phyloP scores from a whole-genome alignment of 129 eudicot species.

The Apium graveolens region DNA sequence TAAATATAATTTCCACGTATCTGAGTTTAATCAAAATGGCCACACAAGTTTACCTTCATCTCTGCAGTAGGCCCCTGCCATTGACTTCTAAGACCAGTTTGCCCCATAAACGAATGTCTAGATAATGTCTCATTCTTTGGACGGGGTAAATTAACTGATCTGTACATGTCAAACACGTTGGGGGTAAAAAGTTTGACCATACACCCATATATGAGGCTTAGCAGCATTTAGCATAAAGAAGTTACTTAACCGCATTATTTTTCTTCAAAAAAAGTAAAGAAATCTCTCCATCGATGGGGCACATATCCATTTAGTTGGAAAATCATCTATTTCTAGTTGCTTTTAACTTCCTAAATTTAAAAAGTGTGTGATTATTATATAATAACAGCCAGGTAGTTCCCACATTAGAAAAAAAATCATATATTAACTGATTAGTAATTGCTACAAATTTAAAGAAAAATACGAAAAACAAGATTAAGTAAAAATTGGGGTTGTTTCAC shows the following conservation, averaged over 20 bases:
- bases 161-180: conserved; percentile 23
- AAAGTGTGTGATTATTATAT: not conserved
- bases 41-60: conserved; percentile 43
- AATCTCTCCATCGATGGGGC: not conserved
- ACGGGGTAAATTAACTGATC: conserved; percentile 64
- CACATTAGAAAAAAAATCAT: not conserved
- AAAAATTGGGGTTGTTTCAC: not conserved
- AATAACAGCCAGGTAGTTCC: not conserved
- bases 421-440: not conserved
- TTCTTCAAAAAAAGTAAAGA: not conserved
- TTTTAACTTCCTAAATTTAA: not conserved
- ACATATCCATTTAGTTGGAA: not conserved
- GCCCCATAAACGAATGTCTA: conserved; percentile 89
- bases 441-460: not conserved
- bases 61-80: conserved; percentile 66
- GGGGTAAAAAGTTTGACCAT: not conserved
- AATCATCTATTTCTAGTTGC: not conserved
- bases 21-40: conserved; percentile 13
- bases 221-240: not conserved
- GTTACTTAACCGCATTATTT: not conserved
- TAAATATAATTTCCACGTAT: not conserved
- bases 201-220: not conserved
- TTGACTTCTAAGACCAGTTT: conserved; percentile 74
- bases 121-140: conserved; percentile 93
- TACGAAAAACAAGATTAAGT: not conserved